These are phyloP conservation scores for Stagonosporopsis cucurbitacearum DNA, from an alignment of 2,329 filamentous ascomycete genomes.

Conservation along the genomic window DNA sequence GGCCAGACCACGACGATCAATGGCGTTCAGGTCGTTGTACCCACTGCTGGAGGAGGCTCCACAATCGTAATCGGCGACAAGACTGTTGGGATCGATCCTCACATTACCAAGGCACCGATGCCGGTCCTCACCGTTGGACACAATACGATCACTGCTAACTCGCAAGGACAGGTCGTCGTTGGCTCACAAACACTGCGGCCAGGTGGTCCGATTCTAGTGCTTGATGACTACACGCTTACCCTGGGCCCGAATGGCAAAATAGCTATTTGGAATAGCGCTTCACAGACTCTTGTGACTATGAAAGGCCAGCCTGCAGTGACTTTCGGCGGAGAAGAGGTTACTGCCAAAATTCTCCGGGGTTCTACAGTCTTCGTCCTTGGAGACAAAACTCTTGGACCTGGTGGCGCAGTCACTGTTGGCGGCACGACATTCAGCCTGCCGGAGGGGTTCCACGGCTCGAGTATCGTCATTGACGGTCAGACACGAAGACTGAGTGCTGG, in stretches of 20 bases:
- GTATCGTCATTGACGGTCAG: slow-evolving; percentile 32
- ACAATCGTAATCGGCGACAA: slow-evolving; percentile 39
- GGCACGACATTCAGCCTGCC: slow-evolving; percentile 38
- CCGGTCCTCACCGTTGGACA: slow-evolving; percentile 37
- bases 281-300: slow-evolving; percentile 34
- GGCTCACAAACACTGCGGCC: slow-evolving; percentile 42
- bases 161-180: slow-evolving; percentile 43
- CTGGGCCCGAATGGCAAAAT: slow-evolving; percentile 46
- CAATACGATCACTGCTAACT: slow-evolving; percentile 39
- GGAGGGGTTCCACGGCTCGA: slow-evolving; percentile 22
- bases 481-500: slow-evolving; percentile 26
- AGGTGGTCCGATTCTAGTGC: slow-evolving; percentile 45
- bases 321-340: slow-evolving; percentile 26
- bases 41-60: slow-evolving; percentile 29
- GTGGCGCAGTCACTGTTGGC: slow-evolving; percentile 30
- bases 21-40: slow-evolving; percentile 39
- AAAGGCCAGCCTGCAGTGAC: slow-evolving; percentile 28
- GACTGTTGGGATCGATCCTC: slow-evolving; percentile 31
- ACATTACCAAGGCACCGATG: slow-evolving; percentile 20
- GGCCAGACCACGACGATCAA: slow-evolving; percentile 43
- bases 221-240: slow-evolving; percentile 46
- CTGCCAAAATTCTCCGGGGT: slow-evolving; percentile 34
- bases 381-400: slow-evolving; percentile 28
- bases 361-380: slow-evolving; percentile 32
- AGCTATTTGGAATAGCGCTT: slow-evolving; percentile 47